phyloP scores from a whole-genome alignment of 352 stramenopile species.

The Phytophthora crassamura region DNA sequence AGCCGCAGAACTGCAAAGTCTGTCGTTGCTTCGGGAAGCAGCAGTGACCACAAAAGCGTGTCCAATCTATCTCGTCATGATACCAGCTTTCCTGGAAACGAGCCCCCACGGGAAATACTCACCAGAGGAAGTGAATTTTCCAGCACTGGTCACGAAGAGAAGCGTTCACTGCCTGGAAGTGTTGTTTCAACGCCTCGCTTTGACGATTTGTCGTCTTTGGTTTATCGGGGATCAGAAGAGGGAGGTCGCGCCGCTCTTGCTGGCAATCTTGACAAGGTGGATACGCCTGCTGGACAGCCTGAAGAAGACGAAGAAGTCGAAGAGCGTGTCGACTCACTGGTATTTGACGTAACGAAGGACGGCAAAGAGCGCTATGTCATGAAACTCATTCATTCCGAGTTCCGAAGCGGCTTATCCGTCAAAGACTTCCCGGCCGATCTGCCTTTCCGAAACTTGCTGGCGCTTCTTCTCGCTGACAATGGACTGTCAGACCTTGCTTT shows the following conservation, averaged over 20 bases:
- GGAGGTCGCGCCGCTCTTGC: neutral
- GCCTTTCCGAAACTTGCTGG: constrained; percentile 67
- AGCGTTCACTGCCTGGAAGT: constrained; percentile 25
- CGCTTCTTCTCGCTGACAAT: constrained; percentile 69
- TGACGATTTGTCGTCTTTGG: constrained; percentile 46
- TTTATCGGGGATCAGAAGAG: constrained; percentile 32
- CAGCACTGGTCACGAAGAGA: constrained; percentile 13
- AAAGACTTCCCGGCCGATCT: constrained; percentile 60
- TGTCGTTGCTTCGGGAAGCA: constrained; percentile 15
- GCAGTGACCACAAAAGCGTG: constrained; percentile 19
- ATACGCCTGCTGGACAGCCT: constrained; percentile 20
- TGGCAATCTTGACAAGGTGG: constrained; percentile 5
- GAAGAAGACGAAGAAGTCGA: constrained; percentile 50
- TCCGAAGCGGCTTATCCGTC: constrained; percentile 51
- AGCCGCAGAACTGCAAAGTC: constrained; percentile 21
- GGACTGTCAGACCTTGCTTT: constrained; percentile 51
- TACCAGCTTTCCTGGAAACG: constrained; percentile 24
- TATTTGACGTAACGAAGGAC: constrained; percentile 63
- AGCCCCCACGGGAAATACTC: constrained; percentile 26
- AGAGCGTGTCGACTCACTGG: constrained; percentile 44
- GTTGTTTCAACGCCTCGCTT: constrained; percentile 15
- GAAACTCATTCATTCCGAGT: constrained; percentile 58
- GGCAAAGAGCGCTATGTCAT: constrained; percentile 57
- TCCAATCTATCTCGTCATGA: constrained; percentile 14
- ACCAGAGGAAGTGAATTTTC: constrained; percentile 21